These are phyloP conservation scores for Leccinum uliginosum DNA, from an alignment of 768 basidiomycete species.

Conservation along the genomic window DNA sequence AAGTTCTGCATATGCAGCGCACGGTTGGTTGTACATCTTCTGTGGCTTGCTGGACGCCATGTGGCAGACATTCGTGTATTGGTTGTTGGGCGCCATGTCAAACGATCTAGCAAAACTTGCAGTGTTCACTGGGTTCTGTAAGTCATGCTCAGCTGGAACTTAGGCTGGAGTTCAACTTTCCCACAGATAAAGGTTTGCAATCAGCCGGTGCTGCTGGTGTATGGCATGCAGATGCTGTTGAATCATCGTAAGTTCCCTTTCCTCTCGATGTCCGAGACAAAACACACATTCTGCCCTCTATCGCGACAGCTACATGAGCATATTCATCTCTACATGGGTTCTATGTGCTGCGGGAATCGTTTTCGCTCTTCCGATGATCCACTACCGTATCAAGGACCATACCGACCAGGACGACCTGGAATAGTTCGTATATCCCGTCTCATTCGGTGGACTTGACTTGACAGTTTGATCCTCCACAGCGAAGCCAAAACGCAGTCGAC, in stretches of 20 bases:
- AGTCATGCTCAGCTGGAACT: constrained; percentile 25
- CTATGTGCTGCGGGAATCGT: constrained; percentile 60
- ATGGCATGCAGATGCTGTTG: constrained; percentile 66
- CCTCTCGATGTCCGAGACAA: neutral
- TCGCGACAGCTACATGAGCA: constrained; percentile 51
- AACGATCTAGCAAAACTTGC: constrained; percentile 71
- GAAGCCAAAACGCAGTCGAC: constrained; percentile 4
- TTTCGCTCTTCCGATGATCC: constrained; percentile 71
- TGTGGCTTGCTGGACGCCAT: constrained; percentile 75
- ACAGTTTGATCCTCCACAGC: constrained; percentile 5
- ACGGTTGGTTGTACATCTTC: constrained; percentile 62
- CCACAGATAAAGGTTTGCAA: constrained; percentile 65
- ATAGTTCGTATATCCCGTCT: constrained; percentile 33
- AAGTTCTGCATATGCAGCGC: constrained; percentile 49
- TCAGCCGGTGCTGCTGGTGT: constrained; percentile 71
- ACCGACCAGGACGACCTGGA: constrained; percentile 50
- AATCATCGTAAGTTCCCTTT: constrained; percentile 48
- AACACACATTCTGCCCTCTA: neutral
- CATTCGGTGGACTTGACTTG: neutral
- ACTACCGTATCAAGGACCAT: constrained; percentile 62
- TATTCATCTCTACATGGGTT: constrained; percentile 74
- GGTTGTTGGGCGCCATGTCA: constrained; percentile 84
- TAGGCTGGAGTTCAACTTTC: neutral
- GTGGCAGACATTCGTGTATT: constrained; percentile 84
- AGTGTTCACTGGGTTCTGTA: constrained; percentile 83